Percentiles rank a stretch among this genome's conserved stretches.
These are phyloP conservation scores for Panaeolus cyanescens DNA, from an alignment of 768 basidiomycete species.

Conservation along the genomic window DNA sequence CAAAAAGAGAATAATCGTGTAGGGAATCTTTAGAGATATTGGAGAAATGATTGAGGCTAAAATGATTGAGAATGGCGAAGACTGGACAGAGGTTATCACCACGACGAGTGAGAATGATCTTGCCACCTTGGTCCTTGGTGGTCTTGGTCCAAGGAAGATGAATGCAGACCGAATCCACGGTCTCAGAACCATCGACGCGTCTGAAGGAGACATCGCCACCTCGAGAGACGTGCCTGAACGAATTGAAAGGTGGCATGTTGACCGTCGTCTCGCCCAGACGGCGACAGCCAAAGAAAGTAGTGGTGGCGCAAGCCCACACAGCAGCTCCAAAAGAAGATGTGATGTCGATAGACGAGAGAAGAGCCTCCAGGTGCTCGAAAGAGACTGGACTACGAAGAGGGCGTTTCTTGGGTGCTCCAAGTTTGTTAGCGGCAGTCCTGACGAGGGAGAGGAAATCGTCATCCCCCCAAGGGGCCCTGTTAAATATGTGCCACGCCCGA, in stretches of 20 bases:
- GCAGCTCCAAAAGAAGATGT: constrained; percentile 30
- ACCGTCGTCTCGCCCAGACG: constrained; percentile 30
- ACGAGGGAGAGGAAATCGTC: constrained; percentile 22
- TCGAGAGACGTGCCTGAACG: too few relatives aligned
- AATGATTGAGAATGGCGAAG: constrained; percentile 19
- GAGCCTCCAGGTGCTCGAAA: constrained; percentile 28
- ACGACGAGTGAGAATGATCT: constrained; percentile 21
- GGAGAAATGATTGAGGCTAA: not conserved
- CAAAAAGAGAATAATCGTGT: not conserved
- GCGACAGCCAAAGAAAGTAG: constrained; percentile 37
- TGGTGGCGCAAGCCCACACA: constrained; percentile 32
- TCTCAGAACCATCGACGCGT: not conserved
- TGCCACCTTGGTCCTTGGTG: constrained; percentile 13
- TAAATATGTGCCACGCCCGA: constrained; percentile 29
- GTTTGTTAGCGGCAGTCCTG: constrained; percentile 16
- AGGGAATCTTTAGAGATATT: too few relatives aligned
- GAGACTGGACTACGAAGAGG: constrained; percentile 34
- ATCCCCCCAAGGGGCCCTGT: constrained; percentile 38
- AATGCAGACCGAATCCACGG: constrained; percentile 13
- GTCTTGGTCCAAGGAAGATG: constrained; percentile 32
- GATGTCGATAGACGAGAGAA: constrained; percentile 23
- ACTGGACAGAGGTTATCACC: constrained; percentile 23
- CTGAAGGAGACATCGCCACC: too few relatives aligned
- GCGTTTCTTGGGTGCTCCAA: constrained; percentile 15
- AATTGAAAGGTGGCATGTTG: too few relatives aligned